Conservation (phyloP, 768 basidiomycete genomes). For the Xanthoconium stramineum region DNA sequence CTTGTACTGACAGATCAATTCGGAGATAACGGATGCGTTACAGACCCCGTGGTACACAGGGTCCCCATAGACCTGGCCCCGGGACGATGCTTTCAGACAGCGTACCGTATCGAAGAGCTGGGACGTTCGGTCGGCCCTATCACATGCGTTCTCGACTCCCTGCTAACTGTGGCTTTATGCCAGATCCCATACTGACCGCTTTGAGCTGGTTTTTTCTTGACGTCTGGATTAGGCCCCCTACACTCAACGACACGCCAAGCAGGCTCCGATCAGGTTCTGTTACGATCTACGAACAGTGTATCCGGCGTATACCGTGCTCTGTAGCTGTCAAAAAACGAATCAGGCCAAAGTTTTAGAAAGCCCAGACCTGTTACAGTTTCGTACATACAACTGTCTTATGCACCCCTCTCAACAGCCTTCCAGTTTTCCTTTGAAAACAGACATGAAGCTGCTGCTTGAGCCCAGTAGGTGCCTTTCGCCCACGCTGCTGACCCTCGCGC, state of each 20-base stretch:
- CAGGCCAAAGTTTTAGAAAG: too few species aligned
- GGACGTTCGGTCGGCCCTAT: conserved; percentile 33
- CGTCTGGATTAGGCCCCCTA: conserved; percentile 12
- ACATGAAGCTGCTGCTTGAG: not conserved
- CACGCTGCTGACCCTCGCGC: too few species aligned
- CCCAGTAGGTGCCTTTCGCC: not conserved
- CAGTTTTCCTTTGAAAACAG: too few species aligned
- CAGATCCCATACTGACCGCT: conserved; percentile 28
- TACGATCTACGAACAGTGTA: too few species aligned
- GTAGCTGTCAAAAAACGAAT: too few species aligned
- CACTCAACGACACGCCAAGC: not conserved
- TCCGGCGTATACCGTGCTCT: too few species aligned
- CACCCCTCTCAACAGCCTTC: too few species aligned
- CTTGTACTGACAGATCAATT: not conserved
- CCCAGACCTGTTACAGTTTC: too few species aligned
- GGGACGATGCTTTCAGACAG: conserved; percentile 21
- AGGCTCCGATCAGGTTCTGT: conserved; percentile 14
- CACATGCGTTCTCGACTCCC: too few species aligned
- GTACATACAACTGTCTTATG: too few species aligned
- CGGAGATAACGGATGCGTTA: not conserved
- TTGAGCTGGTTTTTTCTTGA: conserved; percentile 26
- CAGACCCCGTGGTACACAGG: conserved; percentile 32
- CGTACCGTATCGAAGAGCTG: conserved; percentile 23
- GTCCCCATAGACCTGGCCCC: conserved; percentile 27
- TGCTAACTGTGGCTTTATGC: not conserved